These are phyloP conservation scores for Colletotrichum falcatum DNA, from an alignment of 2,329 filamentous ascomycete species.

Conservation along the genomic window DNA sequence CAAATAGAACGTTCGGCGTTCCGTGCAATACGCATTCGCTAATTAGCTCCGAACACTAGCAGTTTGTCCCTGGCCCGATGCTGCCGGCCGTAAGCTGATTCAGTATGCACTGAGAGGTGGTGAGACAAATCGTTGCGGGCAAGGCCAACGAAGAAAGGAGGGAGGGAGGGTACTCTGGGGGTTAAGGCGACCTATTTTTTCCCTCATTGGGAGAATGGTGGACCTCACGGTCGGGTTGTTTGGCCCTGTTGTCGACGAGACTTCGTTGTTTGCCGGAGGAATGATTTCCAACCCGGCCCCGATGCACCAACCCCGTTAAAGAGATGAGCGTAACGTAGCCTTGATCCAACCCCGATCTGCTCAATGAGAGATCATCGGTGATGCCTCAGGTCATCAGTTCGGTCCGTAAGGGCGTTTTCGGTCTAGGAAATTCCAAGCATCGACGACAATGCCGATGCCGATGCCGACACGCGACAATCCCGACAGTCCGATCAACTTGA, in stretches of 20 bases:
- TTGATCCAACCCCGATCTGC: neutral
- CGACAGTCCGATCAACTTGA: neutral
- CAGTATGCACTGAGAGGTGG: conserved; percentile 11
- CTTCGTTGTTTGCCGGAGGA: neutral
- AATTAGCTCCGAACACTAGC: conserved; percentile 17
- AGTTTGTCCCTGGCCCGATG: conserved; percentile 26
- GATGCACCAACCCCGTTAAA: conserved; percentile 7
- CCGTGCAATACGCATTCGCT: conserved; percentile 28
- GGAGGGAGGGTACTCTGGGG: neutral
- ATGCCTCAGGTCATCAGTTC: neutral
- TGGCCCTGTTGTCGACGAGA: neutral
- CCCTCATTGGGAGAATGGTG: neutral
- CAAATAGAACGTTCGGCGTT: conserved; percentile 38
- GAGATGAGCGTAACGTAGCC: neutral
- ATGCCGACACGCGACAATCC: neutral
- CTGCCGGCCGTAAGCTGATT: conserved; percentile 39
- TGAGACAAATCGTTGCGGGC: conserved; percentile 15
- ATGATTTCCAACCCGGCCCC: conserved; percentile 1
- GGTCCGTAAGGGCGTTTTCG: neutral
- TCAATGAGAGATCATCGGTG: conserved; percentile 6
- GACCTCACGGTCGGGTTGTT: neutral
- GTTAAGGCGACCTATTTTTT: neutral
- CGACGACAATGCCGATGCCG: conserved; percentile 9
- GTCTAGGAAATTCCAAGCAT: neutral
- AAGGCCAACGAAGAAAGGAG: conserved; percentile 18